Percentiles rank a stretch among this genome's conserved stretches.
phyloP scores from a whole-genome alignment of 2,329 filamentous ascomycete species.

The Alternaria rosae region DNA sequence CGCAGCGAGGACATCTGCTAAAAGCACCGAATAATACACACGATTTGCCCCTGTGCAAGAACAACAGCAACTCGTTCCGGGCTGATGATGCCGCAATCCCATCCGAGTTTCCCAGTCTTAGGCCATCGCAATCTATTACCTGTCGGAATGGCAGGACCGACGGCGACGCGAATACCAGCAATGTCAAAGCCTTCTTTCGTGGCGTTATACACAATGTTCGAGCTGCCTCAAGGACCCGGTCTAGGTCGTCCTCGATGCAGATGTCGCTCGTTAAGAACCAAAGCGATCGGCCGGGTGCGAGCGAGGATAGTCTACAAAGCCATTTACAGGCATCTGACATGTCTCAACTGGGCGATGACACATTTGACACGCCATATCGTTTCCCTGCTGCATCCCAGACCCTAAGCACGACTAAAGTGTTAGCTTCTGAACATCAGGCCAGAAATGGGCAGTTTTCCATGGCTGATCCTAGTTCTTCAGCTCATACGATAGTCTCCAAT shows the following conservation, averaged over 20 bases:
- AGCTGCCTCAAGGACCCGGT: slow-evolving; percentile 27
- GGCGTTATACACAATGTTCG: slow-evolving; percentile 33
- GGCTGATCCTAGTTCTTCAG: slow-evolving; percentile 5
- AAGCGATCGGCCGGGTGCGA: slow-evolving; percentile 10
- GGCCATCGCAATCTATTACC: slow-evolving; percentile 9
- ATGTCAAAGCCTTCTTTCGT: slow-evolving; percentile 31
- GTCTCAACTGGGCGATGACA: neutral
- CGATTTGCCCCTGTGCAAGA: slow-evolving; percentile 8
- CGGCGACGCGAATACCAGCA: slow-evolving; percentile 13
- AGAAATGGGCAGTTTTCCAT: slow-evolving; percentile 20
- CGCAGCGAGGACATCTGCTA: slow-evolving; percentile 10
- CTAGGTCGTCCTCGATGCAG: slow-evolving; percentile 26
- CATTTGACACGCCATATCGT: neutral
- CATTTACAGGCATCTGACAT: slow-evolving; percentile 1
- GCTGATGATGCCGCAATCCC: slow-evolving; percentile 16
- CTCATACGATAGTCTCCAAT: slow-evolving; percentile 11
- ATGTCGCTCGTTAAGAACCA: slow-evolving; percentile 10
- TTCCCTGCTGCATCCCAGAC: slow-evolving; percentile 1
- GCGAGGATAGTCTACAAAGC: slow-evolving; percentile 4
- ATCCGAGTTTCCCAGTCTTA: slow-evolving; percentile 7
- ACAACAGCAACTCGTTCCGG: slow-evolving; percentile 8
- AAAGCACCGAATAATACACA: neutral
- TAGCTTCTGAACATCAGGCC: slow-evolving; percentile 14
- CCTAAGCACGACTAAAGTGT: neutral
- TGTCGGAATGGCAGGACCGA: slow-evolving; percentile 11